phyloP scores from a whole-genome alignment of 257 asterid genomes.

The Hygrophila difformis region DNA sequence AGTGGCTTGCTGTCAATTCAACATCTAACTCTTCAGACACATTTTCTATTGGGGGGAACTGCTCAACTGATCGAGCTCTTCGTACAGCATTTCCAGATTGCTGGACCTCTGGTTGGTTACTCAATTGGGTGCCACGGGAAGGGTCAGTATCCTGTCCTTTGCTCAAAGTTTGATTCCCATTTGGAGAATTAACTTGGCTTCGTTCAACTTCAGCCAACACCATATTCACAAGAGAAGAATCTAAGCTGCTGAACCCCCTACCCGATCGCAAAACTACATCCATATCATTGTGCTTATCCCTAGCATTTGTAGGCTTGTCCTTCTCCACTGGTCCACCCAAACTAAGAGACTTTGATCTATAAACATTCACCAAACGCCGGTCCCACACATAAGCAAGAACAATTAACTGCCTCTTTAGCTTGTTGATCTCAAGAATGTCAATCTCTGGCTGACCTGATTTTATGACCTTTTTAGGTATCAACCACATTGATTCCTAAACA shows the following conservation, averaged over 20 bases:
- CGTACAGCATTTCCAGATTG: conserved; percentile 36
- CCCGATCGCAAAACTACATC: conserved; percentile 32
- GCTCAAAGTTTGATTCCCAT: conserved; percentile 29
- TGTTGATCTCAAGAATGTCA: conserved; percentile 81
- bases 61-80: conserved; percentile 57
- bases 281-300: conserved; percentile 32
- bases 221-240: conserved; percentile 44
- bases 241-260: conserved; percentile 55
- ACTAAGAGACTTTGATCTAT: conserved; percentile 30
- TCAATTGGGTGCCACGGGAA: conserved; percentile 26
- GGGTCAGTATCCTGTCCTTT: conserved; percentile 18
- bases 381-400: conserved; percentile 89
- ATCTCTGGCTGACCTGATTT: conserved; percentile 48
- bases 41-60: conserved; percentile 36
- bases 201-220: conserved; percentile 24
- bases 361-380: conserved; percentile 58
- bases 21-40: conserved; percentile 75
- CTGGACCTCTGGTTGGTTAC: conserved; percentile 21
- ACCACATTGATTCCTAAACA: conserved; percentile 54
- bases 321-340: conserved; percentile 18
- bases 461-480: conserved; percentile 39
- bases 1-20: conserved; percentile 75
- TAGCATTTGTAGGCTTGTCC: conserved; percentile 20
- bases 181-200: conserved; percentile 22
- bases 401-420: conserved; percentile 56